A percentile compares a stretch with the other conserved stretches of the same genome.
Evolutionary conservation across 106 monocot genomes (phyloP).

Genomic region (Platanthera zijinensis): DNA sequence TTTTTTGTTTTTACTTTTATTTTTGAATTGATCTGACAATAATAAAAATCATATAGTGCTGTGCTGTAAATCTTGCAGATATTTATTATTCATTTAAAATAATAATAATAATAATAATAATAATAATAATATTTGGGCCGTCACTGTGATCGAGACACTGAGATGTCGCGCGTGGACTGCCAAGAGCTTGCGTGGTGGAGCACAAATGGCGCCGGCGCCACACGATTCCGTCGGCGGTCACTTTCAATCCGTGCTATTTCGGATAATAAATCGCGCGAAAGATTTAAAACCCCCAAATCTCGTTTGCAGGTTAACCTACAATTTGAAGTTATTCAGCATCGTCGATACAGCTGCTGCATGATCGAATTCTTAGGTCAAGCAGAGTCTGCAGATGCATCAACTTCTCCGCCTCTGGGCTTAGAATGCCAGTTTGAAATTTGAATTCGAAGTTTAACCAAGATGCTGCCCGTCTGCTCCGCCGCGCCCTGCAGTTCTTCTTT

Average conservation of each 20-base stretch:
- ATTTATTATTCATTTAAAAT: too few relatives aligned
- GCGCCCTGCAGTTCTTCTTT: constrained; percentile 43
- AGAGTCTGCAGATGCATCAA: not conserved
- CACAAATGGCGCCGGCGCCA: not conserved
- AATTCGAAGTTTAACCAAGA: constrained; percentile 16
- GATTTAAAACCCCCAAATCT: not conserved
- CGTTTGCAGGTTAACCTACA: not conserved
- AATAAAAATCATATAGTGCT: too few relatives aligned
- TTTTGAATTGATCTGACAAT: too few relatives aligned
- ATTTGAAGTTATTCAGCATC: not conserved
- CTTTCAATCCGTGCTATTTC: not conserved
- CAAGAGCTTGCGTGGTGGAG: not conserved
- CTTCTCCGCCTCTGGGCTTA: not conserved
- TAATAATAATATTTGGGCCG: not conserved
- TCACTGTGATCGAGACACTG: not conserved
- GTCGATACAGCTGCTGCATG: not conserved
- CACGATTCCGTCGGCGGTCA: not conserved
- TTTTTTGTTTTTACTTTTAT: too few relatives aligned
- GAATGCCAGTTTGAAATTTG: constrained; percentile 10
- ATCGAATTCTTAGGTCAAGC: not conserved
- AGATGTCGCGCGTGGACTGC: not conserved
- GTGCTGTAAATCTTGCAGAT: too few relatives aligned
- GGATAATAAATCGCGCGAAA: not conserved
- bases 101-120: too few relatives aligned
- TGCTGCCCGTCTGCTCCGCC: constrained; percentile 66